Evolutionary conservation across 768 basidiomycete genomes (phyloP).

Genomic region (Suillus sp.): DNA sequence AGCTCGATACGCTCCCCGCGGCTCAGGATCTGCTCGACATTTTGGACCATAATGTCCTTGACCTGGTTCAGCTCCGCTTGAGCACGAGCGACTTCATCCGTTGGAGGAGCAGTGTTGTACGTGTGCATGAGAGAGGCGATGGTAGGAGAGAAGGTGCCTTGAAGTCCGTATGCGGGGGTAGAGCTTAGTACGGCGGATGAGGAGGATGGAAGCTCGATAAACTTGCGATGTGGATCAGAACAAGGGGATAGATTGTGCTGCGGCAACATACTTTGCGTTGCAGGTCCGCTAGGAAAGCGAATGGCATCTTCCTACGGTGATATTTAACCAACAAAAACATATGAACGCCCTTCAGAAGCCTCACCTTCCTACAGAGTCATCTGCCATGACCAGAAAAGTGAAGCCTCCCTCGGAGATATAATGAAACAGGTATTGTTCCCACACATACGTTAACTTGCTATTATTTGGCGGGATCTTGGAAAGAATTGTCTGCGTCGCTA

Average conservation of each 20-base stretch:
- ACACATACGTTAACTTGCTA: constrained; percentile 83
- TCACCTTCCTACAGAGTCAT: constrained; percentile 88
- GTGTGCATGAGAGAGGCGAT: constrained; percentile 79
- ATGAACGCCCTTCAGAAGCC: constrained; percentile 23
- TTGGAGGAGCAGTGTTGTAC: constrained; percentile 86
- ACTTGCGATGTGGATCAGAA: constrained; percentile 40
- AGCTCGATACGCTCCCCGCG: constrained; percentile 95
- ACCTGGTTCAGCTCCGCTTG: constrained; percentile 88
- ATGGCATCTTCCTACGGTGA: constrained; percentile 77
- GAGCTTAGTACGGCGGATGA: constrained; percentile 52
- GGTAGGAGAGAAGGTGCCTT: constrained; percentile 69
- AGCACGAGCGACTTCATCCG: constrained; percentile 87
- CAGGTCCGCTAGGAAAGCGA: constrained; percentile 87
- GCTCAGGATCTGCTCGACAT: constrained; percentile 93
- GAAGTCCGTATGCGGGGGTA: constrained; percentile 62
- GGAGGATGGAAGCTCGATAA: constrained; percentile 62
- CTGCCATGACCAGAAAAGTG: constrained; percentile 91
- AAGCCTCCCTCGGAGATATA: constrained; percentile 89
- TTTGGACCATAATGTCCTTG: constrained; percentile 98
- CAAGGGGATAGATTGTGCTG: constrained; percentile 12
- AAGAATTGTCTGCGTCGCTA: constrained; percentile 86
- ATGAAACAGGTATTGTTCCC: constrained; percentile 94
- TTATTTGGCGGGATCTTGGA: constrained; percentile 93
- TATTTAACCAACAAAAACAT: constrained; percentile 5
- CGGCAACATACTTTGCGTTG: constrained; percentile 62